Evolutionary conservation across 768 basidiomycete genomes (phyloP).

Genomic region (Lactarius trivialis): DNA sequence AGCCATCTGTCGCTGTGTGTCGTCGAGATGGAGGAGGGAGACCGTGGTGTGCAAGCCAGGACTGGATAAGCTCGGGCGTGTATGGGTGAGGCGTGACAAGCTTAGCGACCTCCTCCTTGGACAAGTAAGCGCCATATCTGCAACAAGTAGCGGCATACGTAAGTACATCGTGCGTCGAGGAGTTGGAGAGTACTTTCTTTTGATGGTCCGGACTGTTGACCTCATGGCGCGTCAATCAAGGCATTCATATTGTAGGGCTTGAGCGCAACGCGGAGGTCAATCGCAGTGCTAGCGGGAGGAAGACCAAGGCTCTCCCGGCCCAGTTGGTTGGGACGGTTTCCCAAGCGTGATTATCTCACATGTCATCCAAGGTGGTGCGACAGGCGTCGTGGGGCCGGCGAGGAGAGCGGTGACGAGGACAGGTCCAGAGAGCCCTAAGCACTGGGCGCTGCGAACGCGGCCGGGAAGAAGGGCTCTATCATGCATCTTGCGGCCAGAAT

Average conservation of each 20-base stretch:
- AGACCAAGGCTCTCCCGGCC: neutral
- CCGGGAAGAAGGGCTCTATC: too few relatives aligned
- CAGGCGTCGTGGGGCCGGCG: neutral
- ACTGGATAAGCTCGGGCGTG: too few relatives aligned
- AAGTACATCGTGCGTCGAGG: neutral
- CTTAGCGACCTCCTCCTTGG: too few relatives aligned
- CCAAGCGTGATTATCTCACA: neutral
- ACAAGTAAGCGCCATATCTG: too few relatives aligned
- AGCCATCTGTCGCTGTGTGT: too few relatives aligned
- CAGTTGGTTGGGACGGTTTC: neutral
- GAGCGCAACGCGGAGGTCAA: neutral
- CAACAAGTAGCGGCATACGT: neutral
- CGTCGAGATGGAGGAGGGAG: too few relatives aligned
- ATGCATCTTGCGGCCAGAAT: too few relatives aligned
- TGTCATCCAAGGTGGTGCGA: neutral
- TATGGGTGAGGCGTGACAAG: too few relatives aligned
- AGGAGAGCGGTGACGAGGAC: neutral
- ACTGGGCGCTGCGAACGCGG: neutral
- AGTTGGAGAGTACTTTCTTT: neutral
- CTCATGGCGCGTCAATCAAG: neutral
- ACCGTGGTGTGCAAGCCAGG: too few relatives aligned
- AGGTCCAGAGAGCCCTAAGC: too few relatives aligned
- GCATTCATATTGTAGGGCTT: neutral
- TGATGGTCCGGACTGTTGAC: neutral
- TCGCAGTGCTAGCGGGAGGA: neutral